Percentiles rank a stretch among this genome's conserved stretches.
These are phyloP conservation scores for Penicillium atrosanguineum DNA, from an alignment of 495 filamentous ascomycete species.

Conservation along the genomic window DNA sequence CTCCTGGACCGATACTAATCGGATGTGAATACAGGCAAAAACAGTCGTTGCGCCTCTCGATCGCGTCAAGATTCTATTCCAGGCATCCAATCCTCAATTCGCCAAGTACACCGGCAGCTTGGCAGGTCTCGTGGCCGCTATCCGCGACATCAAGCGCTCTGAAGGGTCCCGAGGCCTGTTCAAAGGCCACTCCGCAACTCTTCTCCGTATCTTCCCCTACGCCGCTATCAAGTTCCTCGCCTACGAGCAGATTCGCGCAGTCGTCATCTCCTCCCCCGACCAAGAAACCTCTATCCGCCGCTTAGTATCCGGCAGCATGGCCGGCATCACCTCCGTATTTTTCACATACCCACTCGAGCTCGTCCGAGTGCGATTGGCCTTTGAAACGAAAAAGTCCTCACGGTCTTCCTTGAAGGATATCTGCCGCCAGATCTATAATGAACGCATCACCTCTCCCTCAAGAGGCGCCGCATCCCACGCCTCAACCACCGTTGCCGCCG, in stretches of 20 bases:
- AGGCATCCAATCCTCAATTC: constrained; percentile 91
- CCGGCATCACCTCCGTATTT: constrained; percentile 87
- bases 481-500: constrained; percentile 31
- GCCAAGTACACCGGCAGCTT: constrained; percentile 86
- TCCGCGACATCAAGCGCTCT: constrained; percentile 74
- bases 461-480: constrained; percentile 17
- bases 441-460: constrained; percentile 48
- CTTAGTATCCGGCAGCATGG: constrained; percentile 72
- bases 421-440: constrained; percentile 79
- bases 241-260: constrained; percentile 87
- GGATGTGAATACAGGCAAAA: constrained; percentile 66
- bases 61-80: constrained; percentile 98
- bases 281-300: constrained; percentile 81
- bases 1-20: constrained; percentile 3
- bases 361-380: constrained; percentile 87
- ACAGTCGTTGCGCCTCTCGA: constrained; percentile 94
- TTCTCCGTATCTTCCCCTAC: constrained; percentile 95
- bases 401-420: constrained; percentile 67
- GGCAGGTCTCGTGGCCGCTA: constrained; percentile 72
- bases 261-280: constrained; percentile 64
- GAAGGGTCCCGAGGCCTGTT: constrained; percentile 78
- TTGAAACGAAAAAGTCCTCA: constrained; percentile 74
- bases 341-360: constrained; percentile 94
- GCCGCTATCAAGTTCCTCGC: constrained; percentile 96
- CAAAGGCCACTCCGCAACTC: constrained; percentile 89